Evolutionary conservation across 768 basidiomycete species (phyloP), one percentile per base, ranked within the genome.

Genomic region (Serpula lacrymans): DNA sequence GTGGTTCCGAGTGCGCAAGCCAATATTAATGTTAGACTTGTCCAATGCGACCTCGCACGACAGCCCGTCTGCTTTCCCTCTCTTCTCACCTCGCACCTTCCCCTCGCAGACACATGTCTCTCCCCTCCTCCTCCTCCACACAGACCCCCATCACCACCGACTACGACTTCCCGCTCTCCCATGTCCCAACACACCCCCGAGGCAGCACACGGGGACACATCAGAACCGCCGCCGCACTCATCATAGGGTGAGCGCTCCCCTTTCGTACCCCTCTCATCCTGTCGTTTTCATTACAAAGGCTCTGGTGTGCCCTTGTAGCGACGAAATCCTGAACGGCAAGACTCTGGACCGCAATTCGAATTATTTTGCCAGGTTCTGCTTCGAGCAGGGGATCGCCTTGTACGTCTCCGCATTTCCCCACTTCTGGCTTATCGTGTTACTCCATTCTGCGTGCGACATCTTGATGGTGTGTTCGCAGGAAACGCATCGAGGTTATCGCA

Each of bases 291-390:
- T 2, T 5, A 14, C 1, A 2, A 18, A 8, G 30, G 10, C 35
- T 44, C 20, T 18, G 9, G 23, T 24, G 16, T 27, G 12, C 12
- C 3, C 0, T 3, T 21, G 14, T 50, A 91, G 90, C 7, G 90
- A 94, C 61, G 91, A 95, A 54, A 91, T 95, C 25, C 65, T 97
- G 38, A 95, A 95, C 48, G 93, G 92, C 31, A 91, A 92, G 73
- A 91, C 88, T 0, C 75, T 78, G 34, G 89, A 91, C 60, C 69
- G 77, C 11, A 91, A 92, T 64, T 87, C 86, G 2, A 78, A 92
- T 59, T 87, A 80, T 64, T 88, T 95, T 54, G 89, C 91, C 3
- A 81, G 81, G 52, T 90, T 81, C 57, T 88, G 88, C 55, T 97
- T 96, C 57, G 85, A 93, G 54, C 76, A 89, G 38, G 94, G 87